Evolutionary conservation across 345 rosid species (phyloP).

Genomic region (Excoecaria cochinchinensis): DNA sequence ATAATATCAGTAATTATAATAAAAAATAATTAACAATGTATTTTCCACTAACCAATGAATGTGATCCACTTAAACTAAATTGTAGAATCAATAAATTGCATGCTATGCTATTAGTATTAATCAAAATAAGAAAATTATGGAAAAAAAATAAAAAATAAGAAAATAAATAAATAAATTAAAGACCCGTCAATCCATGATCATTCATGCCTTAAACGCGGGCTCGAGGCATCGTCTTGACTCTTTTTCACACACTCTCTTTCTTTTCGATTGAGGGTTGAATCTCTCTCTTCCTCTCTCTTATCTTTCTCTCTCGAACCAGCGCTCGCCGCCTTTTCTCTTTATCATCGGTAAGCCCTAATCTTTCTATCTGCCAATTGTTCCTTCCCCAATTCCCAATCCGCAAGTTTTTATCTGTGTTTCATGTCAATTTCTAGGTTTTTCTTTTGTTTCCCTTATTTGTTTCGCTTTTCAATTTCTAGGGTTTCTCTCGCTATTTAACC

Average conservation of each 20-base stretch:
- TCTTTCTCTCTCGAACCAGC: conserved; percentile 23
- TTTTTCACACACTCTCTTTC: conserved; percentile 11
- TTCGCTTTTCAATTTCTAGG: conserved; percentile 14
- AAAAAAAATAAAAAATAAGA: not conserved
- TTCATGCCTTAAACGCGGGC: not conserved
- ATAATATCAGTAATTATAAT: too few species aligned
- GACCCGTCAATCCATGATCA: not conserved
- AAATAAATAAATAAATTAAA: not conserved
- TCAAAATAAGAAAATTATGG: too few species aligned
- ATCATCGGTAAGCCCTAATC: conserved; percentile 32
- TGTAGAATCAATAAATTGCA: too few species aligned
- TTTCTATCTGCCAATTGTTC: not conserved
- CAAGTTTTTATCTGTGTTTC: not conserved
- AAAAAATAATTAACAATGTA: too few species aligned
- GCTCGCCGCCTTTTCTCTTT: conserved; percentile 19
- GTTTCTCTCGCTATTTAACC: not conserved
- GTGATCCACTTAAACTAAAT: too few species aligned
- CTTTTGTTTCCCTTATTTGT: not conserved
- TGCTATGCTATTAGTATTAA: too few species aligned
- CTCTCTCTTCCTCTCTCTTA: not conserved
- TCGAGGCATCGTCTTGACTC: not conserved
- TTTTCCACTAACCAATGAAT: too few species aligned
- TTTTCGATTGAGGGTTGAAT: not conserved
- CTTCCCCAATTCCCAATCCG: not conserved
- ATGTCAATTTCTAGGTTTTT: conserved; percentile 8